A percentile compares a stretch with the other conserved stretches of the same genome.
phyloP scores from a whole-genome alignment of 805 yeast species.

The Teunomyces pallodes region DNA sequence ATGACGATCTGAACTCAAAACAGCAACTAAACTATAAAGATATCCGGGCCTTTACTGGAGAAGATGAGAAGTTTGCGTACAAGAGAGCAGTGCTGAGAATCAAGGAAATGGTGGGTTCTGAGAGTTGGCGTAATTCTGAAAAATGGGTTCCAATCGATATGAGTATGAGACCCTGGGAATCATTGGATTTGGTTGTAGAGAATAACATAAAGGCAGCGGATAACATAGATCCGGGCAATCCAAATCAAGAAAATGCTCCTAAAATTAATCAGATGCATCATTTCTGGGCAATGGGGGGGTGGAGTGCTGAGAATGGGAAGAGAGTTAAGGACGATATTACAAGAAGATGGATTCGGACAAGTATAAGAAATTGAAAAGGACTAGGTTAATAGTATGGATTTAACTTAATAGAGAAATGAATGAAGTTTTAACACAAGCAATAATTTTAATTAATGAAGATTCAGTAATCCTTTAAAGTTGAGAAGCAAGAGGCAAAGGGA shows the following conservation, averaged over 20 bases:
- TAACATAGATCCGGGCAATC: neutral
- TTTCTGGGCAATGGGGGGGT: slow-evolving; percentile 67
- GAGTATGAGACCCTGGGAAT: slow-evolving; percentile 60
- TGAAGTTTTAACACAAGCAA: neutral
- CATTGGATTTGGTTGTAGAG: neutral
- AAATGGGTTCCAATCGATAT: slow-evolving; percentile 57
- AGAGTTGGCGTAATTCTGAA: slow-evolving; percentile 45
- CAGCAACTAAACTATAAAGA: slow-evolving; percentile 42
- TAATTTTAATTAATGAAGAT: neutral
- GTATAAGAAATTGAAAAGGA: slow-evolving; percentile 14
- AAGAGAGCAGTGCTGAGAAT: slow-evolving; percentile 68
- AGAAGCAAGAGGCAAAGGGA: too few species aligned
- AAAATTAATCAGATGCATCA: slow-evolving; percentile 41
- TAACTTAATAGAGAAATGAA: neutral
- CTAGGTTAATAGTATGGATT: neutral
- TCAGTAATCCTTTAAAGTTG: too few species aligned
- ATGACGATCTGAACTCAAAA: slow-evolving; percentile 1
- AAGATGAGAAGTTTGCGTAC: slow-evolving; percentile 73
- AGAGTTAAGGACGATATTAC: slow-evolving; percentile 54
- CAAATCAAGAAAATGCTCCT: slow-evolving; percentile 21
- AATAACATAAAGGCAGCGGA: neutral
- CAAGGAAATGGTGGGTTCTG: slow-evolving; percentile 55
- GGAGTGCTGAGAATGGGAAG: slow-evolving; percentile 48
- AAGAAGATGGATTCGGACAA: slow-evolving; percentile 49
- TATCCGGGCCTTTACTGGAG: slow-evolving; percentile 63